phyloP scores from a whole-genome alignment of 345 rosid species.

The Salix purpurea region DNA sequence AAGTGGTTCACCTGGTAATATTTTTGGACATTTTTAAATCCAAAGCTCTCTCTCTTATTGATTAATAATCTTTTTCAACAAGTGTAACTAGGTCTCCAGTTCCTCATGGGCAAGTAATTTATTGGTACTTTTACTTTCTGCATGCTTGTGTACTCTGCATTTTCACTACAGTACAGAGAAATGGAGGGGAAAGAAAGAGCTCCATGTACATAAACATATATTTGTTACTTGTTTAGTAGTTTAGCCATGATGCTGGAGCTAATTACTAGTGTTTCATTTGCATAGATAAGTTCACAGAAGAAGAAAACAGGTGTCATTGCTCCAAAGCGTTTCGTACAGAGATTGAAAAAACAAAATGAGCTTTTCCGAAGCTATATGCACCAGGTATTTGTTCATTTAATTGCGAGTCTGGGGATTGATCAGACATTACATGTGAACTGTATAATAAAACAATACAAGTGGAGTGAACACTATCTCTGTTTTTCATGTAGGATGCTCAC shows the following conservation, averaged over 20 bases:
- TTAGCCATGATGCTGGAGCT: constrained; percentile 7
- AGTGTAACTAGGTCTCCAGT: not conserved
- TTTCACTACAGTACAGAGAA: not conserved
- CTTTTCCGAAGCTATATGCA: constrained; percentile 99
- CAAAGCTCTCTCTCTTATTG: not conserved
- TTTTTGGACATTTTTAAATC: not conserved
- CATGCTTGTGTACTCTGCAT: not conserved
- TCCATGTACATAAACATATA: not conserved
- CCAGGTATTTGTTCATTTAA: constrained; percentile 53
- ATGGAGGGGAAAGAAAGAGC: not conserved
- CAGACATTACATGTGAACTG: not conserved
- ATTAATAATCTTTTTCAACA: not conserved
- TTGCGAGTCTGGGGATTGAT: not conserved
- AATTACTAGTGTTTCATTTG: constrained; percentile 16
- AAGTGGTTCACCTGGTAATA: not conserved
- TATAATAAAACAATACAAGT: not conserved
- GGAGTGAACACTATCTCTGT: not conserved
- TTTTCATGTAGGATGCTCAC: constrained; percentile 79
- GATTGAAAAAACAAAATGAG: constrained; percentile 99
- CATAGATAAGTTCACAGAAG: constrained; percentile 94
- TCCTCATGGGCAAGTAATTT: not conserved
- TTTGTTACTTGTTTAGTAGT: constrained; percentile 7
- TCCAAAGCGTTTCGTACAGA: constrained; percentile 94
- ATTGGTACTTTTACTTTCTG: not conserved
- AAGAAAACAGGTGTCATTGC: constrained; percentile 99